Base-by-base conservation (phyloP, 352 stramenopile species). In the Globisporangium cederbergense region DNA sequence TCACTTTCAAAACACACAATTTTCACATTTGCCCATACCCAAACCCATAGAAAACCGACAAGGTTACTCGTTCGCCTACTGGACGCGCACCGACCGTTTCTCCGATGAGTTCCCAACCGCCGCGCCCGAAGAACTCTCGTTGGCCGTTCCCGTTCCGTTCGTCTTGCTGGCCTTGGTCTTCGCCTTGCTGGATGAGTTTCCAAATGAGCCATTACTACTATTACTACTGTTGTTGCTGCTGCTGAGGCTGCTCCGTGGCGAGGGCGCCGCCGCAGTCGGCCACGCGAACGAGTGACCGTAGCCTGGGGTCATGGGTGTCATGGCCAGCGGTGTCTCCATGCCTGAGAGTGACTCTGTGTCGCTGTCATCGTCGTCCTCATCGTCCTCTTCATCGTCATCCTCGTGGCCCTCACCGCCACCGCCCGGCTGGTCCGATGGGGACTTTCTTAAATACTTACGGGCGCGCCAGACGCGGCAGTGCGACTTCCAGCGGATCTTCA, bases 401-500 rank as follows among this genome's bases (percentile, higher is more conserved):
- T 57, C 45, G 3, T 52, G 16, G 32, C 16, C 20, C 28, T 30
- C 7, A 8, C 18, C 25, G 14, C 18, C 22, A 5, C 59, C 22
- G n/a, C 62, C 62, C 0, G 62, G 60, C 28, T 52, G 28, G 32
- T 70, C 59, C 20, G 36, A 40, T 13, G 74, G 65, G 47, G 74
- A 72, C 68, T 92, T 92, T 49, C 83, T 79, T 74, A 92, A 73
- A 69, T 92, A 92, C 71, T 92, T 92, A 60, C 81, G 81, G 60
- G 83, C 83, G 57, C 83, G 81, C 85, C 85, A 93, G 25, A 93
- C 72, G 52, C 86, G 85, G 71, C 87, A 94, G 64, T 94, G 76
- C 60, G 86, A 93, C 67, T 97, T 97, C 89, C 90, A 97, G 47
- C 88, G 85, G 72, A 97, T 97, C 85, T 97, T 97, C 61, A 97